Evolutionary conservation across 2,329 filamentous ascomycete species (phyloP).

Genomic region (Xylaria sp.): DNA sequence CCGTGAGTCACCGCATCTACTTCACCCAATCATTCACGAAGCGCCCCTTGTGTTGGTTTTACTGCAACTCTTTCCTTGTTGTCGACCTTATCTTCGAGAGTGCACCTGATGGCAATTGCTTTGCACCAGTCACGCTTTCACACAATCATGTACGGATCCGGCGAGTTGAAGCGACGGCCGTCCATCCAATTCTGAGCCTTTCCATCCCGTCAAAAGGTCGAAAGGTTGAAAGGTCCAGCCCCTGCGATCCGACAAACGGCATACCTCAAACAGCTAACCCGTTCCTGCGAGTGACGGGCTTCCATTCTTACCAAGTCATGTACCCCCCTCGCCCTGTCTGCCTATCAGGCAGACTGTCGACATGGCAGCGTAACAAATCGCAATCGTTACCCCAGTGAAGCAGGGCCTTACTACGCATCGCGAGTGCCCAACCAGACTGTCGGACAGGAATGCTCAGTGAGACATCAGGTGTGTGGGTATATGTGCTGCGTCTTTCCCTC

Average conservation of each 20-base stretch:
- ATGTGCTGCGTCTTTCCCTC: background rate
- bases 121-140: too few relatives aligned
- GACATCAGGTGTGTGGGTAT: background rate
- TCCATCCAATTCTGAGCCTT: background rate
- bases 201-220: background rate
- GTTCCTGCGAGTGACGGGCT: background rate
- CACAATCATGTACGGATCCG: background rate
- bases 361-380: too few relatives aligned
- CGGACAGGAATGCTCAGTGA: background rate
- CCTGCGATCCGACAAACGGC: background rate
- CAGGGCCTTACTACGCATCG: background rate
- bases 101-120: too few relatives aligned
- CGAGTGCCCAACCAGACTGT: too few relatives aligned
- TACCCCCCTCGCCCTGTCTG: too few relatives aligned
- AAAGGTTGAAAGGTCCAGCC: conserved; percentile 1
- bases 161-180: background rate
- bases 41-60: too few relatives aligned
- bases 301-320: background rate
- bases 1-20: background rate
- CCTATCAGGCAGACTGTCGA: background rate
- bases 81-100: too few relatives aligned
- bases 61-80: too few relatives aligned
- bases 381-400: background rate
- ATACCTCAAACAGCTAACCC: conserved; percentile 3
- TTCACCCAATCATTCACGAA: background rate